Percentiles rank a stretch among this genome's conserved stretches.
Evolutionary conservation across 202 grass and related monocot species (phyloP).

Genomic region (Setaria italica): DNA sequence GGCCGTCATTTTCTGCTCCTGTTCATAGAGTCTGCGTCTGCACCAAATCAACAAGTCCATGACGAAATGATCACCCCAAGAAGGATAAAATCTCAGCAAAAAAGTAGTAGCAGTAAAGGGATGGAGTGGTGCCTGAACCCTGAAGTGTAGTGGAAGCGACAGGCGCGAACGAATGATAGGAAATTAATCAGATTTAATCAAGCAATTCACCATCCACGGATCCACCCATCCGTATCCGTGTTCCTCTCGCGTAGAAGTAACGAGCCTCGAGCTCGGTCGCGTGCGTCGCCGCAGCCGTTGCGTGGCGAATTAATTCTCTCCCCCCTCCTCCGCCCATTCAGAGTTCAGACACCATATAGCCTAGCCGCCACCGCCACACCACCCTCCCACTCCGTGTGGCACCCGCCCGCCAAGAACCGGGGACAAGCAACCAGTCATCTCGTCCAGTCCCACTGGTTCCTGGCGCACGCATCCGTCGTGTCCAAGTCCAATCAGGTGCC

Average conservation of each 20-base stretch:
- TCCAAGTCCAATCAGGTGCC: neutral
- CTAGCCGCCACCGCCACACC: constrained; percentile 43
- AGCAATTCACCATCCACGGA: constrained; percentile 16
- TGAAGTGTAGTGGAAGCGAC: constrained; percentile 41
- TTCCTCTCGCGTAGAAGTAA: constrained; percentile 71
- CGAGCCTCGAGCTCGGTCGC: constrained; percentile 3
- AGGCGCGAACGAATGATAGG: neutral
- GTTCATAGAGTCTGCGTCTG: neutral
- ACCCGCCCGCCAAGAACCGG: constrained; percentile 36
- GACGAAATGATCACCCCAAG: neutral
- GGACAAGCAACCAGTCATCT: constrained; percentile 10
- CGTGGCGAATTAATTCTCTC: constrained; percentile 54
- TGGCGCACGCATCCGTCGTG: constrained; percentile 3
- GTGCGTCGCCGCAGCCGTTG: constrained; percentile 25
- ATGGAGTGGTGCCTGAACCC: neutral
- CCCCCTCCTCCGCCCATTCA: neutral
- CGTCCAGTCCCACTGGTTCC: neutral
- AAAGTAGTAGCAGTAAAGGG: neutral
- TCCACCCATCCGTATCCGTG: neutral
- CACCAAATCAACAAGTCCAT: neutral
- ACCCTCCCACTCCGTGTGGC: constrained; percentile 22
- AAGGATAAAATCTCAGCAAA: neutral
- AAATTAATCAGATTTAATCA: neutral
- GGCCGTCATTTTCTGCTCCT: neutral
- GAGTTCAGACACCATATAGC: constrained; percentile 45